A percentile compares a stretch with the other conserved stretches of the same genome.
These are phyloP conservation scores for Zychaea mexicana DNA, from an alignment of 371 early-diverging fungal species.

Conservation along the genomic window DNA sequence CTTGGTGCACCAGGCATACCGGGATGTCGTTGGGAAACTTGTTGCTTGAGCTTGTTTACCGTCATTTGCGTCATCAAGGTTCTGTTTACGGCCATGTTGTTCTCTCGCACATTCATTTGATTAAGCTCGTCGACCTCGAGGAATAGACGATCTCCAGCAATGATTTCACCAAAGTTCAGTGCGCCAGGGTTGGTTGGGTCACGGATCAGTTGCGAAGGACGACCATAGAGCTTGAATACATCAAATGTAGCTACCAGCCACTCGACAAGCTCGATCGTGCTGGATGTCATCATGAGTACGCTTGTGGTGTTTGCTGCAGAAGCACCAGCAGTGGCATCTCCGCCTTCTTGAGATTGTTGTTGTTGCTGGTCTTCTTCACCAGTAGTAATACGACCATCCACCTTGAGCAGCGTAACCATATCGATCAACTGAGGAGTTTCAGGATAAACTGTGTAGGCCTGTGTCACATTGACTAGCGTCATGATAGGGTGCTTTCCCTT, in stretches of 20 bases:
- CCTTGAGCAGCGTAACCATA: slow-evolving; percentile 44
- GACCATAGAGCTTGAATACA: slow-evolving; percentile 53
- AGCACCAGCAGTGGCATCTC: not conserved
- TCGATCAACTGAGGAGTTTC: slow-evolving; percentile 45
- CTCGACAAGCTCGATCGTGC: slow-evolving; percentile 41
- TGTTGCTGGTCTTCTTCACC: not conserved
- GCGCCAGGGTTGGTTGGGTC: slow-evolving; percentile 27
- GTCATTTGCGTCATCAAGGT: slow-evolving; percentile 27
- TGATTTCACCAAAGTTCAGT: slow-evolving; percentile 41
- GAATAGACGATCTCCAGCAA: slow-evolving; percentile 28
- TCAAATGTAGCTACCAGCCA: slow-evolving; percentile 52
- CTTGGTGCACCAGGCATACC: not conserved
- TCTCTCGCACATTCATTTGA: slow-evolving; percentile 24
- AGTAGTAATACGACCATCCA: slow-evolving; percentile 28
- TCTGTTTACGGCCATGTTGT: slow-evolving; percentile 28
- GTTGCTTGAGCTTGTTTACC: slow-evolving; percentile 21
- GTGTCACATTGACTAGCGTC: slow-evolving; percentile 60
- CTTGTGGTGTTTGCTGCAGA: slow-evolving; percentile 9
- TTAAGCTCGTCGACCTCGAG: slow-evolving; percentile 32
- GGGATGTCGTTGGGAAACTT: not conserved
- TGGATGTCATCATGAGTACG: slow-evolving; percentile 46
- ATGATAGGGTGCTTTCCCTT: slow-evolving; percentile 60
- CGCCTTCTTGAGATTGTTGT: not conserved
- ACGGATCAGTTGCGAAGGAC: slow-evolving; percentile 38
- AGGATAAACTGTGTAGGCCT: slow-evolving; percentile 78